phyloP scores from a whole-genome alignment of 495 filamentous ascomycete genomes.

The Tirmania nivea region DNA sequence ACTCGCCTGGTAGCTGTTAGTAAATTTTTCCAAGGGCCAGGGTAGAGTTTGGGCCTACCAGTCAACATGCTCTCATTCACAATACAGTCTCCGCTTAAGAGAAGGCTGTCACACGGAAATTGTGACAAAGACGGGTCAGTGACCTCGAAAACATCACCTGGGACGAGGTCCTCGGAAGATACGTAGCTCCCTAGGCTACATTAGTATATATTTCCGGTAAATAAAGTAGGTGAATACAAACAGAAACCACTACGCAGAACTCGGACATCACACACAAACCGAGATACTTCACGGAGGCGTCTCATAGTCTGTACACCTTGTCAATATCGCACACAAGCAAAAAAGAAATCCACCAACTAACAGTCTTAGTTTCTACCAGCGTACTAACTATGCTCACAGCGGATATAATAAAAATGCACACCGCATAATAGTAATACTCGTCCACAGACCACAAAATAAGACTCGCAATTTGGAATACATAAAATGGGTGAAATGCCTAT shows the following conservation, averaged over 20 bases:
- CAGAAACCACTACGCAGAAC: conserved; percentile 90
- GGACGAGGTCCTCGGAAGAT: conserved; percentile 68
- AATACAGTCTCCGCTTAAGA: conserved; percentile 88
- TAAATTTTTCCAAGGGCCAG: background rate
- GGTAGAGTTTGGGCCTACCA: conserved; percentile 25
- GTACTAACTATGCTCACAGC: conserved; percentile 76
- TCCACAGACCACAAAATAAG: conserved; percentile 87
- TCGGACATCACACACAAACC: conserved; percentile 84
- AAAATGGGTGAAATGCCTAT: conserved; percentile 89
- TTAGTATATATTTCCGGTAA: conserved; percentile 11
- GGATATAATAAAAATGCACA: conserved; percentile 90
- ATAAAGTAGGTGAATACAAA: conserved; percentile 24
- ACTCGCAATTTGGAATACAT: conserved; percentile 93
- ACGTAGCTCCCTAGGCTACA: conserved; percentile 50
- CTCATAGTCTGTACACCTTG: conserved; percentile 49
- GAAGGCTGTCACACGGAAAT: conserved; percentile 79
- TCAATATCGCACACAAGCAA: background rate
- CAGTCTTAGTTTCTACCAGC: conserved; percentile 69
- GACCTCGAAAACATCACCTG: conserved; percentile 92
- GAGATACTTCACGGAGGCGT: conserved; percentile 72
- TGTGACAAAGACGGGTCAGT: conserved; percentile 89
- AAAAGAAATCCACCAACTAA: conserved; percentile 19
- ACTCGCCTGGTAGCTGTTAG: conserved; percentile 44
- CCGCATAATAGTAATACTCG: conserved; percentile 91
- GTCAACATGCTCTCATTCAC: conserved; percentile 99